These are phyloP conservation scores for Nowakowskiella sp. DNA, from an alignment of 192 early-diverging fungal species.

Conservation along the genomic window DNA sequence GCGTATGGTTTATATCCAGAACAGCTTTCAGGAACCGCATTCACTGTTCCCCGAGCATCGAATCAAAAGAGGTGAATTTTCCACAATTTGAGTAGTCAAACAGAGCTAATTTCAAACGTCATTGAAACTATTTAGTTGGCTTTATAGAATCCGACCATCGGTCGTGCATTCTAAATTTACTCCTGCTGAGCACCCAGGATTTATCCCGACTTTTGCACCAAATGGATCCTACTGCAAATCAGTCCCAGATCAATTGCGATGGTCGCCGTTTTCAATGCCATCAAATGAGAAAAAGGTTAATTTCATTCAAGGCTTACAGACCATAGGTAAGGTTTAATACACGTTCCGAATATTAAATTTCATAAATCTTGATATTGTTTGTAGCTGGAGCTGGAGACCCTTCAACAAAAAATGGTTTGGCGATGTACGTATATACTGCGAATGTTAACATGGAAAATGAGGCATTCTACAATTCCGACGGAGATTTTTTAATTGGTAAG, in stretches of 20 bases:
- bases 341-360: background rate
- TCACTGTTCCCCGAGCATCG: constrained; percentile 69
- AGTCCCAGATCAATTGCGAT: constrained; percentile 85
- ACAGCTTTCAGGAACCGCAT: constrained; percentile 88
- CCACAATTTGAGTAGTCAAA: too few species aligned
- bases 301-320: constrained; percentile 79
- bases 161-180: constrained; percentile 76
- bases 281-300: constrained; percentile 35
- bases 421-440: constrained; percentile 74
- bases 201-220: constrained; percentile 2
- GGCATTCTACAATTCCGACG: constrained; percentile 87
- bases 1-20: constrained; percentile 90
- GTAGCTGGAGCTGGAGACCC: constrained; percentile 79
- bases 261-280: constrained; percentile 80
- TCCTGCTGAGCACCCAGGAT: constrained; percentile 13
- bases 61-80: constrained; percentile 74
- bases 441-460: constrained; percentile 66
- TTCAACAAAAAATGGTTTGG: constrained; percentile 65
- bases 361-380: background rate
- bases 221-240: constrained; percentile 41
- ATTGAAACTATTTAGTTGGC: constrained; percentile 68
- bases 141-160: constrained; percentile 92
- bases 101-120: background rate
- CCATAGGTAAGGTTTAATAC: constrained; percentile 34
- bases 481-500: constrained; percentile 81